phyloP scores from a whole-genome alignment of 2,329 filamentous ascomycete species.

The Colletotrichum lentis region DNA sequence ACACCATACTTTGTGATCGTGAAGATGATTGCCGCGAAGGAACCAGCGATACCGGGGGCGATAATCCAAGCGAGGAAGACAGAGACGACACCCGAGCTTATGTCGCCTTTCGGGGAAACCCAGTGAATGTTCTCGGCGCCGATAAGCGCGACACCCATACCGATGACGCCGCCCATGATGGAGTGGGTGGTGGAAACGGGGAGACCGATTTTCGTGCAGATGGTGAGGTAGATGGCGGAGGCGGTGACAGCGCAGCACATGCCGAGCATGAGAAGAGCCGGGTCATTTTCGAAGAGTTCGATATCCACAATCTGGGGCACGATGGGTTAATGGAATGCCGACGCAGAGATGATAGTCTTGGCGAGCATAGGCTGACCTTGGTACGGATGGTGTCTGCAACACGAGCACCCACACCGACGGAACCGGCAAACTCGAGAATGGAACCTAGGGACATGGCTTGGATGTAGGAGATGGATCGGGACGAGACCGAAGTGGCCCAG shows the following conservation, averaged over 20 bases:
- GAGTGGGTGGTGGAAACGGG: slow-evolving; percentile 58
- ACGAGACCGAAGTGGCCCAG: slow-evolving; percentile 69
- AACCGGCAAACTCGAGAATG: slow-evolving; percentile 59
- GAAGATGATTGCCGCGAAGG: slow-evolving; percentile 56
- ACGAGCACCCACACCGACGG: slow-evolving; percentile 57
- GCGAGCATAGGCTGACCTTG: slow-evolving; percentile 38
- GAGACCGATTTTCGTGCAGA: slow-evolving; percentile 47
- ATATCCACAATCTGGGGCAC: slow-evolving; percentile 49
- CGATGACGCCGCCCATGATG: slow-evolving; percentile 55
- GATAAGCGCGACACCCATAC: slow-evolving; percentile 54
- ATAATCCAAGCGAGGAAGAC: slow-evolving; percentile 58
- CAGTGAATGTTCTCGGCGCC: slow-evolving; percentile 54
- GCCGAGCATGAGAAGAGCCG: slow-evolving; percentile 53
- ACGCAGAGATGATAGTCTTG: neutral
- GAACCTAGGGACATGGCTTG: slow-evolving; percentile 58
- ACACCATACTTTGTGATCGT: slow-evolving; percentile 53
- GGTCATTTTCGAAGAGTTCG: slow-evolving; percentile 50
- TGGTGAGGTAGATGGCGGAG: slow-evolving; percentile 53
- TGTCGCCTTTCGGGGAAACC: slow-evolving; percentile 43
- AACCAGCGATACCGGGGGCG: slow-evolving; percentile 55
- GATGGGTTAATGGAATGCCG: neutral
- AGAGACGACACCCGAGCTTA: slow-evolving; percentile 53
- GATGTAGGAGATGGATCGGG: slow-evolving; percentile 62
- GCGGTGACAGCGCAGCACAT: slow-evolving; percentile 51
- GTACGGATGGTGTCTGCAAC: slow-evolving; percentile 59